phyloP scores from a whole-genome alignment of 2,329 filamentous ascomycete species.

The Penicillium verrucosum region DNA sequence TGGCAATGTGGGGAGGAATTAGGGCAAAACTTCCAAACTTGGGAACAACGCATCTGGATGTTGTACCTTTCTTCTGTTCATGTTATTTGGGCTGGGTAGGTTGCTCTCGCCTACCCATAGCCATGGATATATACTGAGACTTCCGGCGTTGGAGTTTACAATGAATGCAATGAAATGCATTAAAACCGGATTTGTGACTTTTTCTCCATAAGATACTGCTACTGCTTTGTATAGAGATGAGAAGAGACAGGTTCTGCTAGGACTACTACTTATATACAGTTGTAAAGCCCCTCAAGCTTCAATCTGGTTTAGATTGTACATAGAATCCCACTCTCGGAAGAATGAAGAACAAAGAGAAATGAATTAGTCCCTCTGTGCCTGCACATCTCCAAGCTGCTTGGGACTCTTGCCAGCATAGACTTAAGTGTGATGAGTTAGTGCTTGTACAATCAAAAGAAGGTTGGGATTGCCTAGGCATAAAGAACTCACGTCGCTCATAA shows the following conservation, averaged over 20 bases:
- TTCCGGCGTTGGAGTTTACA: background rate
- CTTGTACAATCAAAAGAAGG: background rate
- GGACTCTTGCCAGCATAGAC: conserved; percentile 27
- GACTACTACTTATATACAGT: conserved; percentile 2
- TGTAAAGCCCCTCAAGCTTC: background rate
- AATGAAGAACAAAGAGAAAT: background rate
- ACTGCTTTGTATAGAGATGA: background rate
- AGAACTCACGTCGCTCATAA: conserved; percentile 32
- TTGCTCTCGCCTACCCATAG: background rate
- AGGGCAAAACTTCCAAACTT: background rate
- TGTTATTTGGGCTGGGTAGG: background rate
- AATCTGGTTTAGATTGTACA: background rate
- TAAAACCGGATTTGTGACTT: background rate
- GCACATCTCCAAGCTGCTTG: conserved; percentile 11
- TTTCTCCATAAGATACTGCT: background rate
- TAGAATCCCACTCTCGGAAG: background rate
- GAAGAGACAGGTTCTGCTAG: background rate
- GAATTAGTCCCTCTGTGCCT: background rate
- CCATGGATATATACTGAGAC: conserved; percentile 8
- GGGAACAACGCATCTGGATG: background rate
- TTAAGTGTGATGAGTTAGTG: conserved; percentile 9
- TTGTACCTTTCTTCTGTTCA: conserved; percentile 5
- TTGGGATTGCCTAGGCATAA: background rate
- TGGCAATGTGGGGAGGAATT: conserved; percentile 13
- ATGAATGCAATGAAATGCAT: background rate